Conservation (phyloP, 371 early-diverging fungal species). For the Lichtheimia ramosa region DNA sequence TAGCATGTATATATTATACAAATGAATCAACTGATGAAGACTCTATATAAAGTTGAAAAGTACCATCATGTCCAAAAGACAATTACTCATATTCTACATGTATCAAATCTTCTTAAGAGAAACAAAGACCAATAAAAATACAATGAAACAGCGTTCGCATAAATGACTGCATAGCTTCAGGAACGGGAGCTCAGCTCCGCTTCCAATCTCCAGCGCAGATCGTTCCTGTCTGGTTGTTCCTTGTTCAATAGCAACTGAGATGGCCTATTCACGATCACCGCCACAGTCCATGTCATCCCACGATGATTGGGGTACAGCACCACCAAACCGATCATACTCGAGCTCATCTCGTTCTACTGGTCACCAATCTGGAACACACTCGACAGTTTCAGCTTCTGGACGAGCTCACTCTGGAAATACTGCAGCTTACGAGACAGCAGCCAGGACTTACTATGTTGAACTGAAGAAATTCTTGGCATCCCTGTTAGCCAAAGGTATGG, state of each 20-base stretch:
- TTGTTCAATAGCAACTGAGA: conserved; percentile 1
- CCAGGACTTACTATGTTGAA: conserved; percentile 41
- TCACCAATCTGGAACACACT: conserved; percentile 36
- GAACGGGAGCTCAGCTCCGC: too few species aligned
- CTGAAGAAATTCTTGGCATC: conserved; percentile 31
- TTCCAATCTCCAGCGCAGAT: too few species aligned
- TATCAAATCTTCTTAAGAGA: too few species aligned
- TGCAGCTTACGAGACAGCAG: conserved; percentile 34
- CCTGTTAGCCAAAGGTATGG: conserved; percentile 41
- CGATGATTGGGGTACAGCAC: conserved; percentile 31
- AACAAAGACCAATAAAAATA: too few species aligned
- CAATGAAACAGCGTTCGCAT: too few species aligned
- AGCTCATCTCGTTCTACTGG: conserved; percentile 30
- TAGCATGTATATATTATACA: too few species aligned
- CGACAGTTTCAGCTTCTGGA: conserved; percentile 34
- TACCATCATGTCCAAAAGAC: too few species aligned
- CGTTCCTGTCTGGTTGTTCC: too few species aligned
- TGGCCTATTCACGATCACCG: conserved; percentile 36
- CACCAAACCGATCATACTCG: conserved; percentile 15
- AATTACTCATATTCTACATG: too few species aligned
- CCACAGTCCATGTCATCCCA: conserved; percentile 27
- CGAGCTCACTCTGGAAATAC: conserved; percentile 17
- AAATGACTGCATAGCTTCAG: too few species aligned
- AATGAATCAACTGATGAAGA: too few species aligned
- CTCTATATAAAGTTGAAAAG: too few species aligned